phyloP scores from a whole-genome alignment of 352 stramenopile species.

The Phytophthora foliorum region DNA sequence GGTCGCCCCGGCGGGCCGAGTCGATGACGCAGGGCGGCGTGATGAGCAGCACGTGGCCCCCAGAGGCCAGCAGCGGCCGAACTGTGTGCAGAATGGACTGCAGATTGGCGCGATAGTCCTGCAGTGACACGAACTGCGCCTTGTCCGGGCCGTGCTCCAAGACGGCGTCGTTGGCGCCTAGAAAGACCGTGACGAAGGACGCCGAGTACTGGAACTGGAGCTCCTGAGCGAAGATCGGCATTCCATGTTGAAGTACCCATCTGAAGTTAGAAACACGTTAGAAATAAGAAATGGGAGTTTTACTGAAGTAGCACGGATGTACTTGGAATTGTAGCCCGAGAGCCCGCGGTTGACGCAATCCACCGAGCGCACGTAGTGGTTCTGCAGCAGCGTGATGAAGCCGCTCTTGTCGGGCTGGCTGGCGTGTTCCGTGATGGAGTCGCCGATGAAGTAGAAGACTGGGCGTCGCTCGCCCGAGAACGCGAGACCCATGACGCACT shows the following conservation, averaged over 20 bases:
- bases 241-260: slow-evolving; percentile 44
- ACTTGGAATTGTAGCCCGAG: slow-evolving; percentile 70
- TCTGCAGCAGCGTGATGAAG: slow-evolving; percentile 56
- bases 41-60: slow-evolving; percentile 42
- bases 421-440: slow-evolving; percentile 72
- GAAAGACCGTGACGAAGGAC: slow-evolving; percentile 58
- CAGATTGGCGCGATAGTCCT: slow-evolving; percentile 57
- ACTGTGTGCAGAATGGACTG: slow-evolving; percentile 42
- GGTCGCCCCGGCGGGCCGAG: slow-evolving; percentile 43
- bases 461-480: slow-evolving; percentile 42
- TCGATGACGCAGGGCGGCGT: slow-evolving; percentile 55
- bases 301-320: background rate
- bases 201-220: slow-evolving; percentile 41
- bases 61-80: slow-evolving; percentile 27
- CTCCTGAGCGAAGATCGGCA: slow-evolving; percentile 48
- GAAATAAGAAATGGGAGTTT: background rate
- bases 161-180: slow-evolving; percentile 76
- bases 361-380: slow-evolving; percentile 61
- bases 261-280: slow-evolving; percentile 19
- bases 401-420: slow-evolving; percentile 44
- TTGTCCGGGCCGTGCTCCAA: slow-evolving; percentile 42
- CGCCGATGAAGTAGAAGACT: slow-evolving; percentile 60
- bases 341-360: slow-evolving; percentile 69
- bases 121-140: slow-evolving; percentile 57
- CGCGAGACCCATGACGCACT: slow-evolving; percentile 30